A percentile compares a stretch with the other conserved stretches of the same genome.
phyloP scores from a whole-genome alignment of 2,329 filamentous ascomycete genomes.

The Cladosporium oxysporum region DNA sequence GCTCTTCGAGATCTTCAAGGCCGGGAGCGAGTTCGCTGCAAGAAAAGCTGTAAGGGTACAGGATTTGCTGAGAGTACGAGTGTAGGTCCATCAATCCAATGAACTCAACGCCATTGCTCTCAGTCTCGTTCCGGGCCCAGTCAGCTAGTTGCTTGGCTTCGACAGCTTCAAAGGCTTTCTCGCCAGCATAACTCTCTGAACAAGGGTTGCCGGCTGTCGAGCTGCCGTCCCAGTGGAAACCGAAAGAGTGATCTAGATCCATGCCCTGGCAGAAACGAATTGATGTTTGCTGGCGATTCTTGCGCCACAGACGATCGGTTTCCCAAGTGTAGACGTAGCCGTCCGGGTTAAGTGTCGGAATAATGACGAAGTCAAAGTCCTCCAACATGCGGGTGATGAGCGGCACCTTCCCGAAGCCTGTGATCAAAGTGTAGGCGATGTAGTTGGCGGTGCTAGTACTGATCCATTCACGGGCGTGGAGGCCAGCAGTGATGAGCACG shows the following conservation, averaged over 20 bases:
- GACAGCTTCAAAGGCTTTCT: constrained; percentile 76
- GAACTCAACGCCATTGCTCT: constrained; percentile 70
- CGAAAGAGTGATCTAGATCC: constrained; percentile 85
- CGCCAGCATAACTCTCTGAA: constrained; percentile 85
- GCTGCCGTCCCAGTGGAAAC: constrained; percentile 77
- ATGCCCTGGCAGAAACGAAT: constrained; percentile 82
- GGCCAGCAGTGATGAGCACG: constrained; percentile 77
- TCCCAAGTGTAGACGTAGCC: constrained; percentile 95
- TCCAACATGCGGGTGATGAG: constrained; percentile 75
- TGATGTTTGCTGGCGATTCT: constrained; percentile 82
- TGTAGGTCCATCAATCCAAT: constrained; percentile 89
- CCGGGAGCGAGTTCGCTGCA: constrained; percentile 78
- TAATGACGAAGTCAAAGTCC: constrained; percentile 82
- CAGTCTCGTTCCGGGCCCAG: constrained; percentile 80
- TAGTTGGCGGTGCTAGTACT: constrained; percentile 89
- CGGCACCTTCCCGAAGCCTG: constrained; percentile 71
- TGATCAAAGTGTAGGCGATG: constrained; percentile 84
- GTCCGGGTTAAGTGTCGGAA: constrained; percentile 89
- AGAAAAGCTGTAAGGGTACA: constrained; percentile 89
- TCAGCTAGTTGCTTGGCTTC: constrained; percentile 74
- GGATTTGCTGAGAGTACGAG: constrained; percentile 90
- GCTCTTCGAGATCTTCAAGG: constrained; percentile 86
- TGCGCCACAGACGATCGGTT: constrained; percentile 89
- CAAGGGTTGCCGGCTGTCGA: constrained; percentile 73
- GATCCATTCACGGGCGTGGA: constrained; percentile 97